phyloP scores from a whole-genome alignment of 1,139 yeast species.

The Casaregolazyma suthepensis region DNA sequence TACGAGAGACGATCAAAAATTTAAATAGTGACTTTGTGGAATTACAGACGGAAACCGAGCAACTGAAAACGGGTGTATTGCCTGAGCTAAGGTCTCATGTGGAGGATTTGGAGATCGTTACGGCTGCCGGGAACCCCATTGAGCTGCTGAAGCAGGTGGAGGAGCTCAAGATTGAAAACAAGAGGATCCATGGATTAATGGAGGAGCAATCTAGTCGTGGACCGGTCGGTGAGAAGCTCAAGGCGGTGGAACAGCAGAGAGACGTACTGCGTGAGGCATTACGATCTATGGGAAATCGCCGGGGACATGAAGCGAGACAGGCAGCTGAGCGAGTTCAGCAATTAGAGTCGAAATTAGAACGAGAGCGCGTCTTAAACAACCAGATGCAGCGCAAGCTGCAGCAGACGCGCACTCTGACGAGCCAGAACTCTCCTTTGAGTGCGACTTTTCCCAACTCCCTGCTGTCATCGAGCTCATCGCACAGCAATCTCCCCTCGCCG shows the following conservation, averaged over 20 bases:
- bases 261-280: conserved; percentile 39
- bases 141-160: conserved; percentile 29
- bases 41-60: conserved; percentile 30
- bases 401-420: conserved; percentile 18
- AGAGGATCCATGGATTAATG: conserved; percentile 26
- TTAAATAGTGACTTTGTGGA: conserved; percentile 25
- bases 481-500: conserved; percentile 3
- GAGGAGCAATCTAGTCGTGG: conserved; percentile 31
- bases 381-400: conserved; percentile 28
- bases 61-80: conserved; percentile 30
- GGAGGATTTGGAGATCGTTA: conserved; percentile 26
- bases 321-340: conserved; percentile 28
- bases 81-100: conserved; percentile 27
- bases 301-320: conserved; percentile 34
- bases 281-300: conserved; percentile 33
- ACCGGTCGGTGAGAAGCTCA: conserved; percentile 32
- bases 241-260: conserved; percentile 36
- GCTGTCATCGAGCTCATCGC: conserved; percentile 4
- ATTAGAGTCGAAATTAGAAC: conserved; percentile 27
- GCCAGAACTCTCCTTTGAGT: conserved; percentile 9
- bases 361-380: conserved; percentile 22
- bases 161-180: conserved; percentile 32
- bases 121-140: conserved; percentile 30
- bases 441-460: conserved; percentile 6
- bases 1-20: conserved; percentile 18